Percentiles rank a stretch among this genome's conserved stretches.
Evolutionary conservation across 2,329 filamentous ascomycete species (phyloP).

Genomic region (Pseudocercospora cruenta): DNA sequence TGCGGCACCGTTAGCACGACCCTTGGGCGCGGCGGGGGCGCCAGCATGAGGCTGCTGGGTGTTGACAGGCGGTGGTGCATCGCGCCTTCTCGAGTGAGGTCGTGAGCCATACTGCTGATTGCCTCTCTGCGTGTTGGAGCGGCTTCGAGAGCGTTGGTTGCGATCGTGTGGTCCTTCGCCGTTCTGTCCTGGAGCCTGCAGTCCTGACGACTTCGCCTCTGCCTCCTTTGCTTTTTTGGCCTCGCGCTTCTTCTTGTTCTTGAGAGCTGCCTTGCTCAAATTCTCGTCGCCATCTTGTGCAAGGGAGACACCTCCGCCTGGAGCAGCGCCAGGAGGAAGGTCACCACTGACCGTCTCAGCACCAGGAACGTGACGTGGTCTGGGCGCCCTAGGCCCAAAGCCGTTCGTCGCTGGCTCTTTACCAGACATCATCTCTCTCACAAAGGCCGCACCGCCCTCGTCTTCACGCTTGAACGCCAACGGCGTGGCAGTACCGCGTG

Average conservation of each 20-base stretch:
- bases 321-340: conserved; percentile 69
- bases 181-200: conserved; percentile 51
- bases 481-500: conserved; percentile 83
- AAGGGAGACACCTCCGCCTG: conserved; percentile 67
- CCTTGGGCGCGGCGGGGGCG: conserved; percentile 40
- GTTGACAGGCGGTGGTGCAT: conserved; percentile 31
- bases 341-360: conserved; percentile 67
- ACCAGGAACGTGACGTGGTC: conserved; percentile 80
- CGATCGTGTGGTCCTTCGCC: conserved; percentile 38
- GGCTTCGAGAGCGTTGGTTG: conserved; percentile 38
- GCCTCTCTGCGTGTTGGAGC: conserved; percentile 32
- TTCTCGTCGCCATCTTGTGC: conserved; percentile 71
- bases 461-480: conserved; percentile 97
- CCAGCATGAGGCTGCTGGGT: conserved; percentile 32
- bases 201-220: conserved; percentile 62
- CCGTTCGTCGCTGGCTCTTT: conserved; percentile 62
- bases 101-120: conserved; percentile 27
- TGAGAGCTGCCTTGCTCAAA: conserved; percentile 80
- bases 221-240: conserved; percentile 88
- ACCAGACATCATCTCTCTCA: conserved; percentile 72
- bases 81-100: conserved; percentile 31
- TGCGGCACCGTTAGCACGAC: conserved; percentile 20
- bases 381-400: conserved; percentile 67
- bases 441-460: conserved; percentile 87
- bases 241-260: conserved; percentile 98